Percentiles rank a stretch among this genome's conserved stretches.
Evolutionary conservation across 2,329 filamentous ascomycete species (phyloP).

Genomic region (Ceratocystis ficicola): DNA sequence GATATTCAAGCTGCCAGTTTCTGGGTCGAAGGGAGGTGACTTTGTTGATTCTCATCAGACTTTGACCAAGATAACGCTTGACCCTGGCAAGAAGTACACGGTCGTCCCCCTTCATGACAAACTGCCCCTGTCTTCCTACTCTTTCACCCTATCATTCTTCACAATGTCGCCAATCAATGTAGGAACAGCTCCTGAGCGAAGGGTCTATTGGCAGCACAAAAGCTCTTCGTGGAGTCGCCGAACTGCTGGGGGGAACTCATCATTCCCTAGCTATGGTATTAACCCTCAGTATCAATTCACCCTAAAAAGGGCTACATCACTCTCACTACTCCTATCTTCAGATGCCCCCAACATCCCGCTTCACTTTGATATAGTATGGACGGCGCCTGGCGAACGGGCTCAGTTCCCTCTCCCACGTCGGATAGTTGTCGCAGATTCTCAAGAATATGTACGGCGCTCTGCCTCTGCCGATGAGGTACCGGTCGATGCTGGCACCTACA

Average conservation of each 20-base stretch:
- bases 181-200: slow-evolving; percentile 46
- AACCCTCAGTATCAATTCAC: slow-evolving; percentile 77
- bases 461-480: slow-evolving; percentile 51
- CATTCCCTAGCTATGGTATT: slow-evolving; percentile 60
- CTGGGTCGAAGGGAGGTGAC: slow-evolving; percentile 56
- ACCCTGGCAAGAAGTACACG: slow-evolving; percentile 37
- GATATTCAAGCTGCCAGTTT: slow-evolving; percentile 61
- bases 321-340: slow-evolving; percentile 65
- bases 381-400: slow-evolving; percentile 54
- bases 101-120: slow-evolving; percentile 68
- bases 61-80: slow-evolving; percentile 52
- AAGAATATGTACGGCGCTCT: slow-evolving; percentile 76
- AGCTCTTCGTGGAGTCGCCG: slow-evolving; percentile 61
- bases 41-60: slow-evolving; percentile 92
- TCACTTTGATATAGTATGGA: slow-evolving; percentile 76
- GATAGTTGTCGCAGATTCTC: slow-evolving; percentile 70
- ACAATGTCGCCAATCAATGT: slow-evolving; percentile 53
- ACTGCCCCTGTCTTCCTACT: slow-evolving; percentile 58
- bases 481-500: slow-evolving; percentile 65
- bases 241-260: slow-evolving; percentile 74
- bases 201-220: slow-evolving; percentile 46
- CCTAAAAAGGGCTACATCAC: slow-evolving; percentile 43
- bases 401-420: slow-evolving; percentile 51
- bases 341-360: slow-evolving; percentile 55
- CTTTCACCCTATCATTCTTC: slow-evolving; percentile 80